Evolutionary conservation across 495 filamentous ascomycete species (phyloP), one percentile per base, ranked within the genome.

Genomic region (Diplogelasinospora grovesii): DNA sequence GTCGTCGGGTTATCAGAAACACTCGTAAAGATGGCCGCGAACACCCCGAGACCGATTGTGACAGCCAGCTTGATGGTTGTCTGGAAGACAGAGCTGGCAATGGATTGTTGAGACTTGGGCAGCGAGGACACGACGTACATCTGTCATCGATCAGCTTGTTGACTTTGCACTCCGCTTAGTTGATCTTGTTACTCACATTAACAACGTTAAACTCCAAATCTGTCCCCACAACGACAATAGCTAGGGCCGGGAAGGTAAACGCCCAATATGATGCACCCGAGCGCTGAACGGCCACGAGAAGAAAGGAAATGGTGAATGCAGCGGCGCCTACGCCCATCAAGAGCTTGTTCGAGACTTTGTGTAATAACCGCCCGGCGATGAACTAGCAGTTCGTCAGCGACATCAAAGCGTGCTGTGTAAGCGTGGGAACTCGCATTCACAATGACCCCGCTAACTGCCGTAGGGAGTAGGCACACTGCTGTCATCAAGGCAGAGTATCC

Each of bases 311-410:
- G 34, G 34, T 36, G 20, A 36, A 36, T 4, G 13, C 34, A 23
- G 8, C 34, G 20, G 34, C 34, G 7, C 34, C 34, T 14, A 36
- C 24, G 7, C 34, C 34, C 34, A 36, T 36, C 6, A 36, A 23
- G n/a, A 36, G 34, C 34, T 36, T 36, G 34, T 36, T 36, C 5
- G 34, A 36, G 14, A 36, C 34, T 20, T 36, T 36, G 34, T 36
- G 34, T 5, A 36, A 22, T 10, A 36, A 22, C 18, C 14, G 4
- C 14, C 34, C 34, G 19, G 34, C 34, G 19, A 36, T 14, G 34
- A 36, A 20, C 19, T 20, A 22, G 3, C 31, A 34, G n/a, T n/a
- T n/a, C n/a, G n/a, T n/a, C n/a, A n/a, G n/a, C n/a, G n/a, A n/a
- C n/a, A n/a, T n/a, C n/a, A n/a, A n/a, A n/a, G n/a, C n/a, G n/a